phyloP scores from a whole-genome alignment of 805 yeast species.

The Suhomyces xylopsoci region DNA sequence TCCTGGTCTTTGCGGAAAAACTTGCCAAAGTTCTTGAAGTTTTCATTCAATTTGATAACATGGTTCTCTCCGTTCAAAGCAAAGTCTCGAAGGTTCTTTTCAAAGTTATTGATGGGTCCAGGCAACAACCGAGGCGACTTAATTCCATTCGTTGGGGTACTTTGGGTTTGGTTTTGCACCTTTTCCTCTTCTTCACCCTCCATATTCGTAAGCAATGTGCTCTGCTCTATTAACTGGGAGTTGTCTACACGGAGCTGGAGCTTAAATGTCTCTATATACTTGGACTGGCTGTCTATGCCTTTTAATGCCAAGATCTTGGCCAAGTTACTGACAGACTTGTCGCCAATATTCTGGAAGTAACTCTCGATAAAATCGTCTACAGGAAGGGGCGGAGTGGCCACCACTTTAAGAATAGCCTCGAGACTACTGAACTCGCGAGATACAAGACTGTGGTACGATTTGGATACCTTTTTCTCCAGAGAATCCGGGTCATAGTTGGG shows the following conservation, averaged over 20 bases:
- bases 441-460: slow-evolving; percentile 42
- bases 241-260: slow-evolving; percentile 29
- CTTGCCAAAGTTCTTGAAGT: slow-evolving; percentile 61
- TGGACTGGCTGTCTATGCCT: slow-evolving; percentile 41
- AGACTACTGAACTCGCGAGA: slow-evolving; percentile 40
- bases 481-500: slow-evolving; percentile 28
- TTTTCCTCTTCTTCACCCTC: slow-evolving; percentile 20
- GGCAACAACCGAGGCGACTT: slow-evolving; percentile 27
- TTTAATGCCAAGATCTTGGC: slow-evolving; percentile 62
- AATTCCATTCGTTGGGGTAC: neutral
- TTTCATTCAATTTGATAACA: slow-evolving; percentile 63
- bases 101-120: slow-evolving; percentile 38
- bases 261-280: slow-evolving; percentile 37
- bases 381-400: slow-evolving; percentile 65
- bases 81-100: slow-evolving; percentile 46
- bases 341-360: slow-evolving; percentile 67
- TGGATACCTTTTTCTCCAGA: slow-evolving; percentile 15
- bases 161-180: neutral
- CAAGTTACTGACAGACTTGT: slow-evolving; percentile 60
- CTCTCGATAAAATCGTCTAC: slow-evolving; percentile 55
- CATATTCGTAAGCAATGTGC: slow-evolving; percentile 30
- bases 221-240: slow-evolving; percentile 25
- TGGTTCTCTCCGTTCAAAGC: slow-evolving; percentile 54
- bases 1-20: slow-evolving; percentile 36
- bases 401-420: slow-evolving; percentile 65